phyloP scores from a whole-genome alignment of 129 eudicot genomes.

The Arctium minus region DNA sequence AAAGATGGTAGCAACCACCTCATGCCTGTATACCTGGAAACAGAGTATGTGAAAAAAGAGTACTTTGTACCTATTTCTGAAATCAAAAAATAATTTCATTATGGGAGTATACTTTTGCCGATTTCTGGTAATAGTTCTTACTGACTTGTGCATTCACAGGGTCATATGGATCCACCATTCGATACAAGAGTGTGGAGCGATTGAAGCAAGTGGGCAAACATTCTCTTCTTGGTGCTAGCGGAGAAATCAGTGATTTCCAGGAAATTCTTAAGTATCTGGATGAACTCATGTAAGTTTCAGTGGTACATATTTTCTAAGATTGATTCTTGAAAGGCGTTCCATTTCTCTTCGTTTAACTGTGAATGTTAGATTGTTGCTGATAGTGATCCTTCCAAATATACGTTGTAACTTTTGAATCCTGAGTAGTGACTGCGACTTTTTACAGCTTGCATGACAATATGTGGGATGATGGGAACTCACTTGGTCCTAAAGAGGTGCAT shows the following conservation, averaged over 20 bases:
- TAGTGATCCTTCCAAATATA: background rate
- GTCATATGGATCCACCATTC: conserved; percentile 82
- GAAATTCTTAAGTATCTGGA: conserved; percentile 65
- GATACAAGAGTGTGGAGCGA: conserved; percentile 81
- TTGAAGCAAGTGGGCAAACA: conserved; percentile 75
- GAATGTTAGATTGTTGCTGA: background rate
- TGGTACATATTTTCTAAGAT: background rate
- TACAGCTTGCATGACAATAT: conserved; percentile 69
- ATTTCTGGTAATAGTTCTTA: background rate
- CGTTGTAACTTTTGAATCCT: background rate
- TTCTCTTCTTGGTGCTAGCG: conserved; percentile 86
- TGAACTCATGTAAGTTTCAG: conserved; percentile 63
- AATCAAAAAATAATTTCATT: background rate
- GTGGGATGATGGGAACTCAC: conserved; percentile 95
- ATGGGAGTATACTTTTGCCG: background rate
- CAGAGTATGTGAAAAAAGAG: background rate
- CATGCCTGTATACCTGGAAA: background rate
- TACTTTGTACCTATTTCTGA: background rate
- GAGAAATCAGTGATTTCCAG: conserved; percentile 91
- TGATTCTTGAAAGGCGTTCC: background rate
- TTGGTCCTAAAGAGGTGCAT: conserved; percentile 94
- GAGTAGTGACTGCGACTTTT: background rate
- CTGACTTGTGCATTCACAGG: conserved; percentile 36
- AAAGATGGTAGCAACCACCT: no score
- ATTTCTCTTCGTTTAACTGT: background rate